Percentiles rank a stretch among this genome's conserved stretches.
Conservation (phyloP, 345 rosid species). For the Aegle marmelos region DNA sequence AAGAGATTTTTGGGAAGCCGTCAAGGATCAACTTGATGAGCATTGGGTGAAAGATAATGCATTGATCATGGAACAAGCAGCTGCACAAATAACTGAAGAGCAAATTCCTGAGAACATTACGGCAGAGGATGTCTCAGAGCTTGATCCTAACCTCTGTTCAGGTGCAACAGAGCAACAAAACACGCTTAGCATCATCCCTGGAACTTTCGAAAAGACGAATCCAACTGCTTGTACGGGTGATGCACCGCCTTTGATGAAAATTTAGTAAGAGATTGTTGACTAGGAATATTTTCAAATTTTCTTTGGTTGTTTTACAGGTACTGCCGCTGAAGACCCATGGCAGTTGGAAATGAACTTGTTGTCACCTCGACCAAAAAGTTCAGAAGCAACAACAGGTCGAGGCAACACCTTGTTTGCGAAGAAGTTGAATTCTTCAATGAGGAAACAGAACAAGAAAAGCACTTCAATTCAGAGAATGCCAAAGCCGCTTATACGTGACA, state of each 20-base stretch:
- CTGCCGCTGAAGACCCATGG: constrained; percentile 9
- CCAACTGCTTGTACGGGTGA: constrained; percentile 14
- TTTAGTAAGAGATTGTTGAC: neutral
- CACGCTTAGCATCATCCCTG: neutral
- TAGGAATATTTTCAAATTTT: neutral
- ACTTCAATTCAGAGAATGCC: constrained; percentile 17
- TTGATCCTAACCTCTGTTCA: neutral
- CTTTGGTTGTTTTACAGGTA: constrained; percentile 14
- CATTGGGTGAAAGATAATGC: constrained; percentile 1
- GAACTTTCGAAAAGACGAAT: constrained; percentile 1
- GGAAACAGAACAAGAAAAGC: constrained; percentile 8
- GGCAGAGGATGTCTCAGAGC: neutral
- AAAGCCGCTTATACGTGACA: constrained; percentile 9
- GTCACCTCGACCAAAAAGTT: constrained; percentile 5
- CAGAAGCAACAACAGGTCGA: neutral
- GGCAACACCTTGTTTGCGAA: neutral
- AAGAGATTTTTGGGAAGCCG: constrained; percentile 1
- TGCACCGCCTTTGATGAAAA: neutral
- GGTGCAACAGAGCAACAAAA: neutral
- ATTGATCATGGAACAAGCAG: neutral
- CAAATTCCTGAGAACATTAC: neutral
- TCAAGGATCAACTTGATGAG: constrained; percentile 2
- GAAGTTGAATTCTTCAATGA: constrained; percentile 11
- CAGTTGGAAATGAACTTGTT: constrained; percentile 6
- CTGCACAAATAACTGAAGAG: constrained; percentile 2